Percentiles rank a stretch among this genome's conserved stretches.
Conservation (phyloP, 2,329 filamentous ascomycete genomes). For the Ophiocordyceps australis region DNA sequence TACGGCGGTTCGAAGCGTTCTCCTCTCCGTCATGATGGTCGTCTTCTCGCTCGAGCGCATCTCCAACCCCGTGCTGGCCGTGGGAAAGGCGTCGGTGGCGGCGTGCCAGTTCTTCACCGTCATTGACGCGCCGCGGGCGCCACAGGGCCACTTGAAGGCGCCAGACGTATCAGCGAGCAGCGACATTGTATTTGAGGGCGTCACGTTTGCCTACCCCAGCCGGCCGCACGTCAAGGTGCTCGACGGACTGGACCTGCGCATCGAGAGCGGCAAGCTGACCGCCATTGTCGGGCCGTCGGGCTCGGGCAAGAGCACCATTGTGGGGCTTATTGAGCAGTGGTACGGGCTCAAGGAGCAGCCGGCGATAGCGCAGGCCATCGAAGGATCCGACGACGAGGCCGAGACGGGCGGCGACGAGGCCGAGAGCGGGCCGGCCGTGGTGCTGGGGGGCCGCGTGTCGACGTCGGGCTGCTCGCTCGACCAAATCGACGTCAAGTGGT, state of each 20-base stretch:
- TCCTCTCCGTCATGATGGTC: conserved; percentile 40
- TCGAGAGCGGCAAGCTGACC: conserved; percentile 48
- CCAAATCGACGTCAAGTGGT: conserved; percentile 44
- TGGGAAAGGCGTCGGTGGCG: conserved; percentile 36
- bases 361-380: conserved; percentile 28
- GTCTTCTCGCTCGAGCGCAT: conserved; percentile 37
- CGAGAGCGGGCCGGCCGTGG: conserved; percentile 21
- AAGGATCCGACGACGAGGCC: conserved; percentile 25
- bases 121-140: conserved; percentile 25
- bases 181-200: conserved; percentile 32
- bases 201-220: conserved; percentile 58
- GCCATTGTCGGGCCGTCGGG: conserved; percentile 60
- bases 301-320: conserved; percentile 57
- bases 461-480: conserved; percentile 34
- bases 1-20: conserved; percentile 13
- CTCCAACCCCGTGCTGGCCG: conserved; percentile 38
- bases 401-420: conserved; percentile 15
- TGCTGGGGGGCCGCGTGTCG: conserved; percentile 26
- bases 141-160: conserved; percentile 14
- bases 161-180: conserved; percentile 18
- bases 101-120: conserved; percentile 39
- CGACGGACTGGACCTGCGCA: conserved; percentile 35
- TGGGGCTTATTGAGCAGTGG: conserved; percentile 54
- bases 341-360: conserved; percentile 41
- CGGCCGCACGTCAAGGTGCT: conserved; percentile 46